Conservation (phyloP, 169 alveolate genomes). For the Neospora caninum region DNA sequence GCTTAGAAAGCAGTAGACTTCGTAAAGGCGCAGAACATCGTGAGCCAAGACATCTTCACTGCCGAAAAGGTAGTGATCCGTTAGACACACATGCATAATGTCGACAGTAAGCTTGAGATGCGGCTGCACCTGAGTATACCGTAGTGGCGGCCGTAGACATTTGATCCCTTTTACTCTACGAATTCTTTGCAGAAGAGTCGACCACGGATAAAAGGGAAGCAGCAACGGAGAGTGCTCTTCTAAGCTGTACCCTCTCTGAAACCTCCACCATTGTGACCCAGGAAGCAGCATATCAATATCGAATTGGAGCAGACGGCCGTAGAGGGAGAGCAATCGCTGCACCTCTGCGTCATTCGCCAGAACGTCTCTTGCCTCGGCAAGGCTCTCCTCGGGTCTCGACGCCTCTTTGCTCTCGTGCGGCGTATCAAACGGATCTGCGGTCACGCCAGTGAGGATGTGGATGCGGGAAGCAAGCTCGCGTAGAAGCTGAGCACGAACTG, state of each 20-base stretch:
- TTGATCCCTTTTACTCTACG: constrained; percentile 39
- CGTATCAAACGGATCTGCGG: not conserved
- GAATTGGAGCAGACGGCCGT: constrained; percentile 39
- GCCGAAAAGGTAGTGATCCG: constrained; percentile 47
- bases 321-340: constrained; percentile 24
- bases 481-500: constrained; percentile 22
- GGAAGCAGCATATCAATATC: constrained; percentile 11
- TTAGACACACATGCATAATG: constrained; percentile 49
- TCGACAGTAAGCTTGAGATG: constrained; percentile 37
- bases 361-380: not conserved
- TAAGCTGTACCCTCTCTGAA: not conserved
- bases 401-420: not conserved
- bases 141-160: constrained; percentile 29
- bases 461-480: constrained; percentile 7
- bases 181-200: not conserved
- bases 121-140: constrained; percentile 18
- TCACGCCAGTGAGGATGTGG: not conserved
- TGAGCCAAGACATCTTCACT: constrained; percentile 54
- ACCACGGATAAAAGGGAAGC: constrained; percentile 20
- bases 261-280: constrained; percentile 21
- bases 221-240: not conserved
- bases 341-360: constrained; percentile 29
- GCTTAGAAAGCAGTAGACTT: constrained; percentile 39
- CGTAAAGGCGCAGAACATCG: constrained; percentile 39
- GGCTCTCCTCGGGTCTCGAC: not conserved